Evolutionary conservation across 148 eudicot genomes (phyloP), one percentile per base, ranked within the genome.

Genomic region (Linanthus parryae): DNA sequence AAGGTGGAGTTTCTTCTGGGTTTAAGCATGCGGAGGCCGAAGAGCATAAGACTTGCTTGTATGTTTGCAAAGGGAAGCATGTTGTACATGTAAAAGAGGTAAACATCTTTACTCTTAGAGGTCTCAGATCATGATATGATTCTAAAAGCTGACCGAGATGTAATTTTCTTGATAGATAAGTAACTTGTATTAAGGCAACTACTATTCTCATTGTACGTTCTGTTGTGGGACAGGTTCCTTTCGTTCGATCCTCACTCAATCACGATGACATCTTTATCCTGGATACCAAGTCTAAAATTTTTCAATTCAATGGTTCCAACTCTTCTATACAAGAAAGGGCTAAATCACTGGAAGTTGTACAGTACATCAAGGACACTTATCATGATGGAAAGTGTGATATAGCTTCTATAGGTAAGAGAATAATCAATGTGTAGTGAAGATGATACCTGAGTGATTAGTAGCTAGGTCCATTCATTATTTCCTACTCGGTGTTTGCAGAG

Each of bases 281-380:
- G 58, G 99, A 94, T 66, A 94, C 96, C n/a, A 72, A 74, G 61
- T 71, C 68, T 29, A 94, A 94, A 73, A 84, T 94, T 33, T 94
- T 79, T 54, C 99, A 87, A 70, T 94, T 94, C 59, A 88, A 82
- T 63, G 99, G 99, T 51, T 82, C 94, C 47, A 88, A 84, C 63
- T 82, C 99, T 61, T 74, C 75, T 43, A 94, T 88, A 72, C 99
- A 88, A 88, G 99, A 94, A 69, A 88, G 99, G 73, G 99, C 91
- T 65, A 94, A 94, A 74, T 91, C 99, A 43, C 66, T 94, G 45
- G 99, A 94, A 70, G 99, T 88, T 59, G 96, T 88, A 55, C 96
- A 94, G 73, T 74, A 82, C 62, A 63, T 94, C 23, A 94, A 88
- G 74, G 99, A 94, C 73, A 80, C 74, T 49, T 73, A 82, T 62